phyloP scores from a whole-genome alignment of 208 protist genomes.

The Vickermania spadyakhi region DNA sequence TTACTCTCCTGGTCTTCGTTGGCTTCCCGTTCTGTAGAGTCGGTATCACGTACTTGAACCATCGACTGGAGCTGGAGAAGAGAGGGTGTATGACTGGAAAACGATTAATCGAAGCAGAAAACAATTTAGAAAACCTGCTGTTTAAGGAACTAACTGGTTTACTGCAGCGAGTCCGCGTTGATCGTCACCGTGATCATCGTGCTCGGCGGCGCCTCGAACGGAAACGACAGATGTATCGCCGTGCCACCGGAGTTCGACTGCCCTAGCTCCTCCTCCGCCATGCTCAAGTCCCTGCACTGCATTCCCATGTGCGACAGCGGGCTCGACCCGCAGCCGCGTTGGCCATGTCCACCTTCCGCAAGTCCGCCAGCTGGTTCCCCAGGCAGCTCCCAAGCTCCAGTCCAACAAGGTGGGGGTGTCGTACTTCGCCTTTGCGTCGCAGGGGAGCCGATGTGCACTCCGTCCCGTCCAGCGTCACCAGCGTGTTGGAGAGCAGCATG shows the following conservation, averaged over 20 bases:
- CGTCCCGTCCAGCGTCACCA: conserved; percentile 60
- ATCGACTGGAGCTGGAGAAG: no score
- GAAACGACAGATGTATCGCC: no score
- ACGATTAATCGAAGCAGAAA: no score
- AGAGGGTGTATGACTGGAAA: no score
- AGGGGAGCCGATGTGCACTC: conserved; percentile 86
- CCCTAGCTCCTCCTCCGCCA: no score
- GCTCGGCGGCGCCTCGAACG: conserved; percentile 18
- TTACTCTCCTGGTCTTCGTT: no score
- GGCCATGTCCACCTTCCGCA: conserved; percentile 38
- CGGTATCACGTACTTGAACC: no score
- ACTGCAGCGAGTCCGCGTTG: conserved; percentile 62
- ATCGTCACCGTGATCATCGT: conserved; percentile 71
- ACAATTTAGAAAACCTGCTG: no score
- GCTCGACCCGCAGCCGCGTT: conserved; percentile 26
- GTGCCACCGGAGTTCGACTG: conserved; percentile 29
- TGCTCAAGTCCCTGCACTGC: no score
- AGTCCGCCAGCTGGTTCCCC: conserved; percentile 70
- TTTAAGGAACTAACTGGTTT: no score
- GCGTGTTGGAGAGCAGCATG: conserved; percentile 51
- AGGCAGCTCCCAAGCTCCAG: conserved; percentile 60
- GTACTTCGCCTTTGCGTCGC: conserved; percentile 73
- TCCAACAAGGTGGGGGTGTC: conserved; percentile 61
- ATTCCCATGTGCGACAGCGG: conserved; percentile 50
- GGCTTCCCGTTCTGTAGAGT: no score